These are phyloP conservation scores for Chlorophyllum brunneum DNA, from an alignment of 768 basidiomycete species.

Conservation along the genomic window DNA sequence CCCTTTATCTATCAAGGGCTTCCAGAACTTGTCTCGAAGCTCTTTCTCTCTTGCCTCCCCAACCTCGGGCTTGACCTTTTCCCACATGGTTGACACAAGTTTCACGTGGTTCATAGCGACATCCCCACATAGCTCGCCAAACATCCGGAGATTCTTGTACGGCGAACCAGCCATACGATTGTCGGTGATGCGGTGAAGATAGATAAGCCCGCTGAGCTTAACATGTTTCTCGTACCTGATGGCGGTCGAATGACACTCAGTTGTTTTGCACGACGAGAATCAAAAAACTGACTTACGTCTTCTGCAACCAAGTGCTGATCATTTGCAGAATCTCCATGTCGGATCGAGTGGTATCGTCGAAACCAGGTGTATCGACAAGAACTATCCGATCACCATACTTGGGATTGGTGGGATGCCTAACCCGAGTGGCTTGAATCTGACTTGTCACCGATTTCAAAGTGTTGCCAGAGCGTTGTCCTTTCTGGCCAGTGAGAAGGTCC, in stretches of 20 bases:
- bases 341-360: constrained; percentile 29
- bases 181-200: constrained; percentile 16
- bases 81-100: constrained; percentile 18
- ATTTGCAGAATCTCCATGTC: constrained; percentile 14
- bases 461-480: constrained; percentile 13
- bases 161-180: constrained; percentile 14
- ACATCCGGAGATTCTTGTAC: constrained; percentile 11
- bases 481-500: constrained; percentile 18
- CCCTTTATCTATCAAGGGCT: constrained; percentile 42
- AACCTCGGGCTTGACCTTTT: constrained; percentile 28
- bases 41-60: constrained; percentile 39
- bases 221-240: constrained; percentile 12
- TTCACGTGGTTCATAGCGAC: constrained; percentile 13
- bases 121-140: constrained; percentile 16
- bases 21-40: constrained; percentile 42
- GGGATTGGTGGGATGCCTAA: constrained; percentile 21
- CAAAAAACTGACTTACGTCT: constrained; percentile 7
- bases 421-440: constrained; percentile 26
- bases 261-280: neutral
- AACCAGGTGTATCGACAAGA: constrained; percentile 36
- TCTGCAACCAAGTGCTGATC: constrained; percentile 15
- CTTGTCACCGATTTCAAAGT: constrained; percentile 34
- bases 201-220: constrained; percentile 13
- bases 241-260: neutral
- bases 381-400: constrained; percentile 21